Base-by-base conservation (phyloP, 2,329 filamentous ascomycete species). In the Phyllosticta citriasiana region DNA sequence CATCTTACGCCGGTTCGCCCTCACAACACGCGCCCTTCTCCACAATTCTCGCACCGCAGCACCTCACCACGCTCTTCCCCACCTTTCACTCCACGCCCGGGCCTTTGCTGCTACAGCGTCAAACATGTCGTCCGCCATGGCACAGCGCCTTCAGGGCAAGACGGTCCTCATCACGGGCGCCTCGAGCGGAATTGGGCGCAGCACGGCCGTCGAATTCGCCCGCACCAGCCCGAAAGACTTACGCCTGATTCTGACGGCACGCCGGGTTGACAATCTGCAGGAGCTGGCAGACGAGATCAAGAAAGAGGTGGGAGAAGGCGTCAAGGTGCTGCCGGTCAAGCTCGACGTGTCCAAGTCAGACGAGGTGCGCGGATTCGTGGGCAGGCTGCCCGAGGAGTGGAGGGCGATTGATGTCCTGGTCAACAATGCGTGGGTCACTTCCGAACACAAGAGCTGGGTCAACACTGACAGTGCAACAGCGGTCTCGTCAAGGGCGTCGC, bases 91-190 rank as follows among this genome's bases (percentile, higher is more conserved):
- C 60, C 24, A 53, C 55, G 25, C 59, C 54, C 54, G n/a, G 7
- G 24, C 4, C 12, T 22, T 33, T 12, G 4, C 54, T 5, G 40
- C 12, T 63, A 80, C 58, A 14, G 50, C 57, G 22, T 40, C 54
- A 68, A 82, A 74, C 62, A 88, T 87, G 84, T 76, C 82, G 25
- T 83, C 89, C 50, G 85, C 88, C 70, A 85, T 88, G 77, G 82
- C 82, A 65, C 88, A 91, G 74, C 91, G 93, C 78, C 89, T 99
- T 63, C 83, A 88, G 70, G 91, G 91, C 82, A 97, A 97, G 79
- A 97, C 91, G 4, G 80, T 97, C 63, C 76, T 97, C 62, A 84
- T 99, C 65, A 97, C 94, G 4, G 94, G 94, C 61, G 94, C 94
- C 33, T 94, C 88, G 3, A 95, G 91, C 22, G 94, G 94, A 64